Conservation (phyloP, 2,329 filamentous ascomycete species). For the Xylaria sp. region DNA sequence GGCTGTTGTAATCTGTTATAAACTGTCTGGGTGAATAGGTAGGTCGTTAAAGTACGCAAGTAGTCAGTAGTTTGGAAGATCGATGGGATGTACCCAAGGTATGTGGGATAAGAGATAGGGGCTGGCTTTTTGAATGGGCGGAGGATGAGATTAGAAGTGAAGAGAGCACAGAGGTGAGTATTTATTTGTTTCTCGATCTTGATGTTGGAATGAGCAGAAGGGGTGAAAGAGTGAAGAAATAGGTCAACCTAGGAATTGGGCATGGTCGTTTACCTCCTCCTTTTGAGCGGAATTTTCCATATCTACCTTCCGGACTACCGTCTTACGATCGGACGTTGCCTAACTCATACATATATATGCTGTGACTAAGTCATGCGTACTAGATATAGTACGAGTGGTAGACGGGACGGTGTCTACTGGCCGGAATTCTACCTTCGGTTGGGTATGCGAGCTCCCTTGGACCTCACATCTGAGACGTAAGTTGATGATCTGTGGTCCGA, state of each 20-base stretch:
- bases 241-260: background rate
- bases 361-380: slow-evolving; percentile 5
- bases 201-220: background rate
- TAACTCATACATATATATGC: slow-evolving; percentile 10
- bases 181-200: background rate
- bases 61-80: no score
- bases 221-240: background rate
- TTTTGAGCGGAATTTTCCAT: background rate
- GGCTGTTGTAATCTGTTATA: background rate
- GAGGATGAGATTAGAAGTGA: background rate
- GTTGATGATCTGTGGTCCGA: background rate
- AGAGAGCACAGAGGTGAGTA: background rate
- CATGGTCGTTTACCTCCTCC: background rate
- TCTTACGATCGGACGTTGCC: slow-evolving; percentile 22
- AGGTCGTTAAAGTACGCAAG: background rate
- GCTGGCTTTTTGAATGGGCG: no score
- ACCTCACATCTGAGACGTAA: background rate
- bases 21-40: background rate
- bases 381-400: slow-evolving; percentile 8
- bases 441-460: background rate
- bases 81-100: background rate
- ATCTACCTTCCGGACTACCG: background rate
- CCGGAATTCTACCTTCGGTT: background rate
- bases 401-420: background rate
- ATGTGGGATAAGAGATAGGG: background rate